Evolutionary conservation across 2,329 filamentous ascomycete species (phyloP), one percentile per base, ranked within the genome.

Genomic region (Trichoderma koningiopsis): DNA sequence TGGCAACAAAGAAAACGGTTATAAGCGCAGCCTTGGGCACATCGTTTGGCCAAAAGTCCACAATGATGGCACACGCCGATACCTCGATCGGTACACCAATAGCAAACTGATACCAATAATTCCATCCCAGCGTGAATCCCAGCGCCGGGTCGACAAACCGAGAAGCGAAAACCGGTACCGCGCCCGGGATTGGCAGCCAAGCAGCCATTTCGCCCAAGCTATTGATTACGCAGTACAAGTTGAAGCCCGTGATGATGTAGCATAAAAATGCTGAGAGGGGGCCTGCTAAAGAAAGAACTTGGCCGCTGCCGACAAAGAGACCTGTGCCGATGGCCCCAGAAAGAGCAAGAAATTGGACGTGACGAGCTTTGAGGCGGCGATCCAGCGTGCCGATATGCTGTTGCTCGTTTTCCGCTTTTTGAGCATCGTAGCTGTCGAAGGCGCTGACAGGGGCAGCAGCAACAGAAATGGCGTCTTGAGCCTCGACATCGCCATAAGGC

Each of bases 141-240:
- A 83, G 66, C n/a, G 69, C 69, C 10, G 82, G 80, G 68, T 84
- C 82, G 60, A 84, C 82, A 68, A 81, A 85, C n/a, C 83, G 80
- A 22, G 81, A 77, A 11, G 83, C 83, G 61, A 85, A 86, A 29
- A 84, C 77, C 5, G 83, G 81, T 8, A 86, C 82, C 5, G 84
- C 84, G n/a, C 85, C 84, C 33, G 86, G 81, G 71, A 89, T 77
- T 4, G 88, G 86, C 63, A 91, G 83, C 81, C 87, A 89, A 37
- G 88, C 84, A 27, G 87, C 86, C 81, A 90, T 86, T 77, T 88
- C 86, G 24, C 83, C 84, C 67, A 89, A 84, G 74, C 79, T 78
- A 71, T 80, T 78, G 68, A 85, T 83, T 35, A 85, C 83, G 62
- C 81, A 83, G 73, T 80, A 84, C n/a, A 85, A 77, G 59, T 84